A percentile compares a stretch with the other conserved stretches of the same genome.
Evolutionary conservation across 352 stramenopile genomes (phyloP).

Genomic region (Globisporangium iwayamae): DNA sequence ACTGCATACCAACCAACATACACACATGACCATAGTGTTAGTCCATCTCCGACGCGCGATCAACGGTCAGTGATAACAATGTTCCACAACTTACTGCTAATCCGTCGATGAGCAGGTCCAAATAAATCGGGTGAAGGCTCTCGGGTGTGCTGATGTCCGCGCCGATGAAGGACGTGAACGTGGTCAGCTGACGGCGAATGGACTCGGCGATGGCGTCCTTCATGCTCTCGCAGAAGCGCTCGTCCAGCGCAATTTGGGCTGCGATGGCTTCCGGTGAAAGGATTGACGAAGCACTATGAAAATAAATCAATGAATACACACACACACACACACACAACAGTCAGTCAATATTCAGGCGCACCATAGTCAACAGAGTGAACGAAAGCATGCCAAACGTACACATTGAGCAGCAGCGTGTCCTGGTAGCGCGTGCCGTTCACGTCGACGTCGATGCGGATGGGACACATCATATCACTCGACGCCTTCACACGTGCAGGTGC

Average conservation of each 20-base stretch:
- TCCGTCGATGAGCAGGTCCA: conserved; percentile 69
- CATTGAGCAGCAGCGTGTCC: conserved; percentile 70
- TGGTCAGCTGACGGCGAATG: conserved; percentile 63
- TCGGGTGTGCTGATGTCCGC: conserved; percentile 14
- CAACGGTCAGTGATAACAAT: conserved; percentile 1
- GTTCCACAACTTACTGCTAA: conserved; percentile 33
- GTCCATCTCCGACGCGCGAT: neutral
- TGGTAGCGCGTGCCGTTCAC: conserved; percentile 71
- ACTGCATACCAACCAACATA: conserved; percentile 22
- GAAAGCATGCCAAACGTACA: conserved; percentile 23
- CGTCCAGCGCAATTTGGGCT: conserved; percentile 53
- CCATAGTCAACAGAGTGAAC: neutral
- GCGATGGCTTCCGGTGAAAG: conserved; percentile 55
- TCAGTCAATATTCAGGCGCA: neutral
- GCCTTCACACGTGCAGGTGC: conserved; percentile 5
- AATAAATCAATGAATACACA: neutral
- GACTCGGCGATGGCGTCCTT: conserved; percentile 67
- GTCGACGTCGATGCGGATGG: conserved; percentile 76
- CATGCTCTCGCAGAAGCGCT: conserved; percentile 47
- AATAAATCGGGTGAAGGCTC: conserved; percentile 57
- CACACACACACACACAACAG: no score
- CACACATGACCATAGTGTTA: neutral
- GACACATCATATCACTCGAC: conserved; percentile 50
- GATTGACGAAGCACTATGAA: conserved; percentile 22
- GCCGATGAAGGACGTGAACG: conserved; percentile 49